phyloP scores from a whole-genome alignment of 805 yeast genomes.

The Sungouiozyma ichnusensis region DNA sequence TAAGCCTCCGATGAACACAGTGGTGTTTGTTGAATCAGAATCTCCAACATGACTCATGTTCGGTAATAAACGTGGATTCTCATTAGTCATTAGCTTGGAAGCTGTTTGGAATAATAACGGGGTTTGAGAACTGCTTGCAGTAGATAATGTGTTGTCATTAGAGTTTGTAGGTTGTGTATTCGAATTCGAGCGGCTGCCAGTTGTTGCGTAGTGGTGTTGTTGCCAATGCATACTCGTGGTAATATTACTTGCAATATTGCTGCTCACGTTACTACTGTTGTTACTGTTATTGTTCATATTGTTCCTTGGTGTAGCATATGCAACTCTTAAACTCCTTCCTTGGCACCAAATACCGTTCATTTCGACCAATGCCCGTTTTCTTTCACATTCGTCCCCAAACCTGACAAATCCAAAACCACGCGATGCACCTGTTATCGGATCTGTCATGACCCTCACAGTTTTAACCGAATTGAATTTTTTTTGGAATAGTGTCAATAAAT shows the following conservation, averaged over 20 bases:
- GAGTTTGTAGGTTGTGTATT: neutral
- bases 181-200: conserved; percentile 1
- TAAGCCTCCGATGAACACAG: conserved; percentile 71
- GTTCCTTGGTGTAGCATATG: conserved; percentile 67
- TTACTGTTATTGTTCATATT: conserved; percentile 12
- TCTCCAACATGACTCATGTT: neutral
- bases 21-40: conserved; percentile 39
- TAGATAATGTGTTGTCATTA: neutral
- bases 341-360: conserved; percentile 78
- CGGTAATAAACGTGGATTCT: neutral
- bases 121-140: neutral
- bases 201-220: conserved; percentile 10
- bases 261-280: neutral
- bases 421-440: conserved; percentile 66
- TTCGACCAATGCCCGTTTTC: conserved; percentile 55
- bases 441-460: conserved; percentile 79
- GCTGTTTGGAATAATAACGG: conserved; percentile 1
- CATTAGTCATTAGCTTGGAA: conserved; percentile 37
- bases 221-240: neutral
- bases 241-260: neutral
- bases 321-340: conserved; percentile 67
- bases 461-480: conserved; percentile 54
- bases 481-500: conserved; percentile 61
- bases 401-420: conserved; percentile 77
- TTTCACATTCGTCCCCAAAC: conserved; percentile 58